Evolutionary conservation across 768 basidiomycete species (phyloP), one percentile per base, ranked within the genome.

Genomic region (Tricholoma sp.): DNA sequence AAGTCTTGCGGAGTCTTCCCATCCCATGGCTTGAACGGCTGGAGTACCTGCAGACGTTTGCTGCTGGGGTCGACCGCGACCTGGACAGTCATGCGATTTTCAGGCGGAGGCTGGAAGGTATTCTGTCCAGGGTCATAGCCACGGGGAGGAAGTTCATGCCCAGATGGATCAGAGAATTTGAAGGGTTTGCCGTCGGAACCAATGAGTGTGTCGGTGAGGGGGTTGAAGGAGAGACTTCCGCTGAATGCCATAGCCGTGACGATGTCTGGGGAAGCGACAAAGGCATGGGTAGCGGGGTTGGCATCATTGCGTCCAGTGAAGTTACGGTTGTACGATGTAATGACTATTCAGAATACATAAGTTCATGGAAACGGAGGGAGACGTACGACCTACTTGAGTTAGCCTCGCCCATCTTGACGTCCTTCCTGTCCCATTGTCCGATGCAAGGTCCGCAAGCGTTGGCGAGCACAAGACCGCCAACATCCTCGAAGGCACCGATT

Each of bases 241-340:
- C 91, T 93, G 74, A 97, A 98, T 57, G 91, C 84, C 81, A 99
- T 87, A 58, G 97, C 97, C 62, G 96, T 98, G 70, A 98, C 96
- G 70, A 99, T 77, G 66, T 97, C 91, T 42, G 91, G 93, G 33
- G 93, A 94, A 39, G 93, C 88, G 66, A 96, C 93, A 68, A 95
- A 96, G 50, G 93, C 91, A 74, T 98, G 97, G 32, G 97, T 99
- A 59, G 94, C 94, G 18, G 96, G 94, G 84, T 99, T 98, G 65
- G 97, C 95, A 67, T 98, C 97, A 74, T 99, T 99, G 69, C 97
- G 94, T 56, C 96, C 97, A 63, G 97, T 98, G 80, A 99, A 99
- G 87, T 99, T 99, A 72, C 97, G 95, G 86, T 99, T 99, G 84
- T 99, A 99, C 17, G 95, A 98, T 52, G 96, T 96, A 75, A 99